Evolutionary conservation across 768 basidiomycete species (phyloP).

Genomic region (Vararia minispora): DNA sequence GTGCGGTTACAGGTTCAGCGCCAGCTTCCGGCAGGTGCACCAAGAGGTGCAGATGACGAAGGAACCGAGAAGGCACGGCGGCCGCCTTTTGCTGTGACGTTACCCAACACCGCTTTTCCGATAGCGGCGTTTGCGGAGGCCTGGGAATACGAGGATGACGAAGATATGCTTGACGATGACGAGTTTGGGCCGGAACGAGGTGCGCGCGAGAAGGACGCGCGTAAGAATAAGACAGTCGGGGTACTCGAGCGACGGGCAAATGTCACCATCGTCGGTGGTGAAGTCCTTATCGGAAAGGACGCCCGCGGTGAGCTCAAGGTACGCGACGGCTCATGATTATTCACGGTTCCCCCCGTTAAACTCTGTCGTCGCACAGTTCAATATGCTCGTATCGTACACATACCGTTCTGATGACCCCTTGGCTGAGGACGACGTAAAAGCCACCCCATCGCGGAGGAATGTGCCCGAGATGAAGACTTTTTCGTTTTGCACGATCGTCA

Average conservation of each 20-base stretch:
- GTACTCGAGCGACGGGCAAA: constrained; percentile 88
- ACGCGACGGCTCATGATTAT: constrained; percentile 16
- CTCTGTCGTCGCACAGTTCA: constrained; percentile 46
- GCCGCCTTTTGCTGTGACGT: constrained; percentile 67
- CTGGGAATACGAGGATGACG: constrained; percentile 97
- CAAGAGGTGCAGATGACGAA: too few relatives aligned
- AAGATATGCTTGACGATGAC: constrained; percentile 57
- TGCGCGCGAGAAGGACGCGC: constrained; percentile 33
- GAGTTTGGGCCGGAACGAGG: constrained; percentile 22
- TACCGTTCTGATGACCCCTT: constrained; percentile 85
- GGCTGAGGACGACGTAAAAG: constrained; percentile 40
- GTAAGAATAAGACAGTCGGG: constrained; percentile 50
- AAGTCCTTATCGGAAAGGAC: constrained; percentile 76
- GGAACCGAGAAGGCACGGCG: constrained; percentile 56
- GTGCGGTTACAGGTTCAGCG: constrained; percentile 78
- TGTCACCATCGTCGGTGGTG: constrained; percentile 78
- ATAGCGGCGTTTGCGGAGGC: constrained; percentile 90
- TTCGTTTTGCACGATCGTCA: constrained; percentile 78
- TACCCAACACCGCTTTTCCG: constrained; percentile 70
- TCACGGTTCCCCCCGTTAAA: not conserved
- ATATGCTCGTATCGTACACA: constrained; percentile 88
- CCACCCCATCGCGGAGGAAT: constrained; percentile 31
- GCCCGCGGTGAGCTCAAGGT: constrained; percentile 75
- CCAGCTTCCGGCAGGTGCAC: constrained; percentile 29
- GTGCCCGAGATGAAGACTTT: constrained; percentile 76